Conservation (phyloP, 2,329 filamentous ascomycete genomes). For the Aaosphaeria arxii region DNA sequence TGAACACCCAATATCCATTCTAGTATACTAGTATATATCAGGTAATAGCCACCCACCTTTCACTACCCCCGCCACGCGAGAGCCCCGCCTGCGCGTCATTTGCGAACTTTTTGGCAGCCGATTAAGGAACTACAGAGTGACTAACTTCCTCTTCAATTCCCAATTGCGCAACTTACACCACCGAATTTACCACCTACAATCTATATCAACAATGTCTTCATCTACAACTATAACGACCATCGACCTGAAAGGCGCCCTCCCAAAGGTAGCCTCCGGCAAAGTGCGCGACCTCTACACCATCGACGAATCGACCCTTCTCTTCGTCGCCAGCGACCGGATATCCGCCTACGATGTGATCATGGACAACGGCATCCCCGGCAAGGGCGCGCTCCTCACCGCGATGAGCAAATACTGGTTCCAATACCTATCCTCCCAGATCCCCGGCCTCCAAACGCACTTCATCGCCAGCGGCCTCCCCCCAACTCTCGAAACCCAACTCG, state of each 20-base stretch:
- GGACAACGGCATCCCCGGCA: conserved; percentile 69
- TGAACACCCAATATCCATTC: no score
- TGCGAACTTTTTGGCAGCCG: no score
- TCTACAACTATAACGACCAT: conserved; percentile 21
- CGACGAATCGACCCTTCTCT: conserved; percentile 69
- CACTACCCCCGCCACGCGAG: no score
- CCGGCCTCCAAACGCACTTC: conserved; percentile 62
- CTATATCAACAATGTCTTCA: conserved; percentile 19
- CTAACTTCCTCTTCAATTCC: no score
- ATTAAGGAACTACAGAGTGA: no score
- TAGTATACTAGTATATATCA: no score
- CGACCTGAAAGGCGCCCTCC: conserved; percentile 36
- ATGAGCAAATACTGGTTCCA: conserved; percentile 61
- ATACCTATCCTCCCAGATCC: conserved; percentile 55
- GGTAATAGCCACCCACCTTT: no score
- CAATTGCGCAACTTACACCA: no score
- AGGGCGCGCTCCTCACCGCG: conserved; percentile 57
- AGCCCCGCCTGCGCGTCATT: no score
- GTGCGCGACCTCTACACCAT: conserved; percentile 79
- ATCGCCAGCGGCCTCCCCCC: conserved; percentile 56
- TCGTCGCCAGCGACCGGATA: conserved; percentile 85
- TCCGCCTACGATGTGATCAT: conserved; percentile 94
- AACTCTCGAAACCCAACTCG: conserved; percentile 36
- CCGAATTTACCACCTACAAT: no score
- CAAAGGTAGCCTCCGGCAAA: conserved; percentile 62